phyloP scores from a whole-genome alignment of 305 asterid genomes.

The Lippia alba region DNA sequence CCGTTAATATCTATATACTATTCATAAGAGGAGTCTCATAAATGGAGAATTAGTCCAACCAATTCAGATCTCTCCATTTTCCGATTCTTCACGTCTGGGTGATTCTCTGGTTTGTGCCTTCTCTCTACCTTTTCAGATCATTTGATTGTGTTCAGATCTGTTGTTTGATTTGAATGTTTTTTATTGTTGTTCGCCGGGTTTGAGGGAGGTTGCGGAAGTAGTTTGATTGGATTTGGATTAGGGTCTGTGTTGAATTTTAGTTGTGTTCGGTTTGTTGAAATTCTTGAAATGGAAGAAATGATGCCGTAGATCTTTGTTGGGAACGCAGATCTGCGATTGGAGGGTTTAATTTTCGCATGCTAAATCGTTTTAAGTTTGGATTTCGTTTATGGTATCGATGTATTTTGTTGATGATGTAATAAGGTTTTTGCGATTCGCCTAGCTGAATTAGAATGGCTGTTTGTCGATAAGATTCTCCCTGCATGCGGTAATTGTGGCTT shows the following conservation, averaged over 20 bases:
- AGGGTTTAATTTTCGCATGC: background rate
- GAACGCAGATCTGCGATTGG: conserved; percentile 29
- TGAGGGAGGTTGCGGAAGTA: background rate
- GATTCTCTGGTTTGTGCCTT: conserved; percentile 6
- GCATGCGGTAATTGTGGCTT: background rate
- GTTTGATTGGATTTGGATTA: conserved; percentile 17
- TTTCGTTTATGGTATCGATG: conserved; percentile 1
- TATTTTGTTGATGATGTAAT: background rate
- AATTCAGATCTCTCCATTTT: conserved; percentile 19
- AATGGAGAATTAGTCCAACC: background rate
- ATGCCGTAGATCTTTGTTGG: conserved; percentile 4
- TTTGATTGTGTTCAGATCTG: conserved; percentile 26
- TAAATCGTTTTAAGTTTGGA: background rate
- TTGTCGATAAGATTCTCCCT: background rate
- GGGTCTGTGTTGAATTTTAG: conserved; percentile 3
- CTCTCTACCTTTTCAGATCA: background rate
- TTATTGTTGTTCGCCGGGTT: background rate
- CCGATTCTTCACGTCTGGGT: conserved; percentile 26
- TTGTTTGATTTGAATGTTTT: background rate
- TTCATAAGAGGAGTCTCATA: background rate
- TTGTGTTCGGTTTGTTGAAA: conserved; percentile 3
- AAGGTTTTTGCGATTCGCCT: background rate
- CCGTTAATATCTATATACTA: conserved; percentile 4
- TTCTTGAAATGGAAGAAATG: background rate
- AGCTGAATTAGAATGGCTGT: conserved; percentile 9